Base-by-base conservation (phyloP, 2,329 filamentous ascomycete species). In the Fusarium kyushuense region DNA sequence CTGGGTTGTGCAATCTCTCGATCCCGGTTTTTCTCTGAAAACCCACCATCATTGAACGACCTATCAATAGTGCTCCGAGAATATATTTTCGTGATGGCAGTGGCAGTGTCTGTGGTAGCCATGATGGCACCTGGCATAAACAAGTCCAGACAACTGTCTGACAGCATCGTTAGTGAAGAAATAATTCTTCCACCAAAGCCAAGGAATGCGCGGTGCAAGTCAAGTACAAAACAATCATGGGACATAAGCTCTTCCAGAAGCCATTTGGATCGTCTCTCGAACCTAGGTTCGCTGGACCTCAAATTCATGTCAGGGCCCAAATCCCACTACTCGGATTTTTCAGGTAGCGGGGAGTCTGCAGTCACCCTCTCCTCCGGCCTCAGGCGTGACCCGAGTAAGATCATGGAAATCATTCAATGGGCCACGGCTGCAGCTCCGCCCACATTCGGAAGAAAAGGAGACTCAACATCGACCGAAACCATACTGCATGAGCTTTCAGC, bases 391-490 rank as follows among this genome's bases (percentile, higher is more conserved):
- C 53, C 57, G 23, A 49, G 27, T 21, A 41, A 51, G 43, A 41
- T 41, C 33, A 42, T 54, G 41, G 52, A 69, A n/a, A 66, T 69
- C 40, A 29, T 60, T 35, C 61, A 51, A 42, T 63, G 61, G 66
- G 49, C 38, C 21, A 35, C 41, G 19, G 33, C 45, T 42, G 54
- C 43, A 27, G 13, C 23, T 23, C 41, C 49, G 9, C 35, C 27
- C 4, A 29, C 33, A 23, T 46, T 29, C 40, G 42, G 63, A 25
- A 29, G 29, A 48, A 55, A 35, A 69, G 43, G 33, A 53, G 46
- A 54, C 25, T 10, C n/a, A 14, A 32, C 21, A 33, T 54, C 48
- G 21, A 49, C 33, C 14, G 32, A 52, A 36, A 41, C 27, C 25
- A 6, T 40, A 10, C 23, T 47, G n/a, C 38, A 54, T 14, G 32